phyloP scores from a whole-genome alignment of 805 yeast genomes.

The Candida insectalens region DNA sequence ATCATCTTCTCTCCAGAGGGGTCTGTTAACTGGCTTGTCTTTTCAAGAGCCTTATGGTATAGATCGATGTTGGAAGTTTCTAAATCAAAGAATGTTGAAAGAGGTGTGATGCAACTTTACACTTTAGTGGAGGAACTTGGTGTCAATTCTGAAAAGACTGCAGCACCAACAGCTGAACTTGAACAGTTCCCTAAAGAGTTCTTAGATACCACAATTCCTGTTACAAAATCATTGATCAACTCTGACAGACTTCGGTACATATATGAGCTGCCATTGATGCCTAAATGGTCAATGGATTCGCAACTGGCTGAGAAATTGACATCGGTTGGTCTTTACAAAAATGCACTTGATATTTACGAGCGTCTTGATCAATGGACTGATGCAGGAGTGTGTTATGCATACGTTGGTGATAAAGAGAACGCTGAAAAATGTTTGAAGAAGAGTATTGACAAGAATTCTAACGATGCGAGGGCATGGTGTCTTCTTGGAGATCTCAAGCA shows the following conservation, averaged over 20 bases:
- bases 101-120: slow-evolving; percentile 91
- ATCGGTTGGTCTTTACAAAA: slow-evolving; percentile 73
- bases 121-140: slow-evolving; percentile 86
- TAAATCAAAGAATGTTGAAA: slow-evolving; percentile 78
- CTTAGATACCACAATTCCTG: slow-evolving; percentile 8
- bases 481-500: slow-evolving; percentile 78
- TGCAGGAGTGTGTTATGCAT: slow-evolving; percentile 84
- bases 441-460: slow-evolving; percentile 47
- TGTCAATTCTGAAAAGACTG: slow-evolving; percentile 42
- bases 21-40: slow-evolving; percentile 63
- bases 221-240: slow-evolving; percentile 27
- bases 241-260: slow-evolving; percentile 55
- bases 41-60: slow-evolving; percentile 80
- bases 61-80: slow-evolving; percentile 76
- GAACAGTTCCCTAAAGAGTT: slow-evolving; percentile 19
- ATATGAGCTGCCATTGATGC: slow-evolving; percentile 66
- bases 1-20: slow-evolving; percentile 44
- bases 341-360: slow-evolving; percentile 85
- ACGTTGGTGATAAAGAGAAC: slow-evolving; percentile 61
- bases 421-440: slow-evolving; percentile 53
- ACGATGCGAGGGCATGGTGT: slow-evolving; percentile 76
- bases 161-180: slow-evolving; percentile 33
- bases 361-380: slow-evolving; percentile 69
- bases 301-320: slow-evolving; percentile 78
- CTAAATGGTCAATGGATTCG: slow-evolving; percentile 80